These are phyloP conservation scores for Aspergillus hiratsukae DNA, from an alignment of 2,329 filamentous ascomycete species.

Conservation along the genomic window DNA sequence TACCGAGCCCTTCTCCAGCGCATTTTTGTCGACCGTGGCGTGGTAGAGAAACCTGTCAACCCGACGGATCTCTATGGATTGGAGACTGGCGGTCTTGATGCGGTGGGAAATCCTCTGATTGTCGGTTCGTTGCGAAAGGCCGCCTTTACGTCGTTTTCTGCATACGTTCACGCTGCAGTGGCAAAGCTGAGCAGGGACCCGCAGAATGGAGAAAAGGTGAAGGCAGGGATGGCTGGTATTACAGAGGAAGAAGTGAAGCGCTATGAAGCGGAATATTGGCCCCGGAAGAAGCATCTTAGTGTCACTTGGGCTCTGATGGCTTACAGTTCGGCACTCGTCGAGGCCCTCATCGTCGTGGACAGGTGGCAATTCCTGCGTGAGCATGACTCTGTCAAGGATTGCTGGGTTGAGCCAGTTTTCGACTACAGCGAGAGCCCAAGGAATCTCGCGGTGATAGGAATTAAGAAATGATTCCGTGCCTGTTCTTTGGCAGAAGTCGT, in stretches of 20 bases:
- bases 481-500: background rate
- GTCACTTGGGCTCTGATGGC: conserved; percentile 95
- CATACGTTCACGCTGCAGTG: conserved; percentile 77
- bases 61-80: conserved; percentile 26
- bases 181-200: conserved; percentile 65
- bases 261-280: conserved; percentile 64
- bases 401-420: conserved; percentile 93
- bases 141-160: conserved; percentile 68
- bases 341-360: conserved; percentile 86
- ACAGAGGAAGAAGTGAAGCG: conserved; percentile 68
- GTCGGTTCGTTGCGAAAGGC: conserved; percentile 79
- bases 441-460: conserved; percentile 87
- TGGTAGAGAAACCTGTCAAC: conserved; percentile 58
- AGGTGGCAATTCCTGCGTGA: conserved; percentile 83
- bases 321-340: conserved; percentile 82
- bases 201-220: conserved; percentile 57
- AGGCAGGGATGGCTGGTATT: conserved; percentile 61
- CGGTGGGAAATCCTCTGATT: conserved; percentile 68
- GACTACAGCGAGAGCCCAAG: conserved; percentile 80
- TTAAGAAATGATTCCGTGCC: conserved; percentile 57
- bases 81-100: conserved; percentile 15
- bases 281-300: conserved; percentile 73
- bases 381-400: conserved; percentile 66
- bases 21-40: conserved; percentile 80
- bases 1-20: conserved; percentile 86